phyloP scores from a whole-genome alignment of 139 green algal genomes.

The Picochlorum sp. region DNA sequence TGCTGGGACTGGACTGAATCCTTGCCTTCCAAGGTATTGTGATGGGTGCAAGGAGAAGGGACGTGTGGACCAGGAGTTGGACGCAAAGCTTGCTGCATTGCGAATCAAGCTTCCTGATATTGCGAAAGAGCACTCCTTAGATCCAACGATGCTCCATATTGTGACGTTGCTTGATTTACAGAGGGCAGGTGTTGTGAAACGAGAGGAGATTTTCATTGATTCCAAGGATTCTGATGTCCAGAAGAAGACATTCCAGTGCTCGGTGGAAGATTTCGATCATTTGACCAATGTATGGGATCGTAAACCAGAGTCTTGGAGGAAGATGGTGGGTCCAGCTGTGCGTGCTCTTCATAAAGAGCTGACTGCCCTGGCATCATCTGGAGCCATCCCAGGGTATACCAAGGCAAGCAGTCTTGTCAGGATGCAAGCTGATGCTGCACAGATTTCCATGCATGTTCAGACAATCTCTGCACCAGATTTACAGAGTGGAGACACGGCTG shows the following conservation, averaged over 20 bases:
- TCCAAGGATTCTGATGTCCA: background rate
- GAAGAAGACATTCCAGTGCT: constrained; percentile 7
- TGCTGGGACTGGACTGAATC: constrained; percentile 14
- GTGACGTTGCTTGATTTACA: constrained; percentile 21
- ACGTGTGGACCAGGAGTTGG: background rate
- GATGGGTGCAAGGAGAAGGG: background rate
- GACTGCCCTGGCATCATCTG: constrained; percentile 13
- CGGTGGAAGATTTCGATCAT: constrained; percentile 1
- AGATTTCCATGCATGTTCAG: constrained; percentile 9
- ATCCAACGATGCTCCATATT: constrained; percentile 27
- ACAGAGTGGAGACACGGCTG: background rate
- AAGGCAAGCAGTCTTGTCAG: constrained; percentile 5
- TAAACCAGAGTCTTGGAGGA: constrained; percentile 20
- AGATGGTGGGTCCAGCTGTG: constrained; percentile 10
- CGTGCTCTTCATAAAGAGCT: constrained; percentile 27
- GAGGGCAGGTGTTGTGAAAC: background rate
- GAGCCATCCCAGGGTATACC: constrained; percentile 13
- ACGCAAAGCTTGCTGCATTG: constrained; percentile 15
- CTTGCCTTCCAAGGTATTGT: constrained; percentile 29
- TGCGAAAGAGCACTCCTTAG: constrained; percentile 15
- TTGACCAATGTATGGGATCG: constrained; percentile 18
- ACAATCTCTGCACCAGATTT: background rate
- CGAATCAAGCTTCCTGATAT: constrained; percentile 18
- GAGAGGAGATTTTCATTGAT: no score
- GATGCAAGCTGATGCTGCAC: constrained; percentile 17